These are phyloP conservation scores for Irpex sp. DNA, from an alignment of 1,284 basidiomycete species.

Conservation along the genomic window DNA sequence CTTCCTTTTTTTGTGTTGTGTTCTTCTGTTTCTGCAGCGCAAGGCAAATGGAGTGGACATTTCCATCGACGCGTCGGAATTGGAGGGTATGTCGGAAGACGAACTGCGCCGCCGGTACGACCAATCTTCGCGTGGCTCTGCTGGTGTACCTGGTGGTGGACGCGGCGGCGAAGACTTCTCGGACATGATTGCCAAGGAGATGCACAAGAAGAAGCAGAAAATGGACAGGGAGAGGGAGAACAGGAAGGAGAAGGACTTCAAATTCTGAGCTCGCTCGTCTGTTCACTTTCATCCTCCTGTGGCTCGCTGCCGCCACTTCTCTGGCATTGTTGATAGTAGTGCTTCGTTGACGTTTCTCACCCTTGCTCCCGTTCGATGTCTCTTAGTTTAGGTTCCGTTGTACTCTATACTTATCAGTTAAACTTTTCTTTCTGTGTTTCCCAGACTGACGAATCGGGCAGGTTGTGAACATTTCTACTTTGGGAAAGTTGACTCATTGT, in stretches of 20 bases:
- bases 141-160: constrained; percentile 69
- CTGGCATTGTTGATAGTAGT: neutral
- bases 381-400: neutral
- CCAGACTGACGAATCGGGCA: neutral
- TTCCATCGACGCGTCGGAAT: constrained; percentile 80
- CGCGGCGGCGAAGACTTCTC: constrained; percentile 72
- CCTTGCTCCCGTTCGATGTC: neutral
- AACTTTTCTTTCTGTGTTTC: neutral
- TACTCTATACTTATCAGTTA: neutral
- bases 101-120: constrained; percentile 85
- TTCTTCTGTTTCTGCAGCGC: constrained; percentile 43
- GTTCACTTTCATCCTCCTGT: constrained; percentile 8
- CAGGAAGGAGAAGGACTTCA: constrained; percentile 74
- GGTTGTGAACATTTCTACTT: neutral
- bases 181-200: constrained; percentile 82
- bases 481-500: neutral
- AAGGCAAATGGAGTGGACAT: constrained; percentile 87
- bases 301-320: neutral
- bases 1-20: neutral
- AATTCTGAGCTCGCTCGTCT: constrained; percentile 49
- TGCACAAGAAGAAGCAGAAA: constrained; percentile 79
- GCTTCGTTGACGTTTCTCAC: neutral
- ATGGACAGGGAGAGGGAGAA: constrained; percentile 55
- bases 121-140: constrained; percentile 60
- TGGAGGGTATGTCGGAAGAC: constrained; percentile 86